Base-by-base conservation (phyloP, 306 rosid genomes). In the Pachyrhizus erosus region DNA sequence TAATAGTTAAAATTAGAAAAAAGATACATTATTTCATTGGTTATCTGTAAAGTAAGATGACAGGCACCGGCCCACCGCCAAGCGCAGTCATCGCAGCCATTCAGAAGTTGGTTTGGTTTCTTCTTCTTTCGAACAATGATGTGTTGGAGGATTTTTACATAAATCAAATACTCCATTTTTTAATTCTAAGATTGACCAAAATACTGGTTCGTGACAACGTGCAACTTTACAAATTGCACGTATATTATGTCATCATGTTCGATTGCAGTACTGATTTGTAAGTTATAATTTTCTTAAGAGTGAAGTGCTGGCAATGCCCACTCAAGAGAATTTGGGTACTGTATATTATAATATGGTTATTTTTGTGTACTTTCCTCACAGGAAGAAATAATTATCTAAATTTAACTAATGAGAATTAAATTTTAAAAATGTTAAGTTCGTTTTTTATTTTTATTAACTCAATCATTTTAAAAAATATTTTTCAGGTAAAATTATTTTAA, bases 11-110 rank as follows among this genome's bases (percentile, higher is more conserved):
- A 46, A 26, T 29, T 17, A 7, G 9, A 0, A 69, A 55, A 70
- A 48, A n/a, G 15, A 29, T 3, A 15, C 61, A 70, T 70, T 57
- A 57, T 70, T 70, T 10, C 23, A 70, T 55, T 57, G 51, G 43
- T 66, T 37, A 84, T 10, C 85, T 68, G 82, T 75, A 75, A 85
- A 76, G 85, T 80, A 27, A 21, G 70, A 76, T n/a, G n/a, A 14
- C 8, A 42, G 69, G 66, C 83, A 77, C 86, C 88, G 88, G 80
- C 88, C 88, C 83, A 77, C 80, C 83, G 79, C 62, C 73, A 23
- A 40, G 72, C 76, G 83, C 88, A 62, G 72, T 62, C 73, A 43
- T 54, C 77, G 77, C 80, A 54, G 66, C 79, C 66, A 23, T 75
- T 75, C 3, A 55, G 37, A 43, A 54, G 73, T 49, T 75, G 46